Conservation (phyloP, 495 filamentous ascomycete species). For the Pyrenula massariospora region DNA sequence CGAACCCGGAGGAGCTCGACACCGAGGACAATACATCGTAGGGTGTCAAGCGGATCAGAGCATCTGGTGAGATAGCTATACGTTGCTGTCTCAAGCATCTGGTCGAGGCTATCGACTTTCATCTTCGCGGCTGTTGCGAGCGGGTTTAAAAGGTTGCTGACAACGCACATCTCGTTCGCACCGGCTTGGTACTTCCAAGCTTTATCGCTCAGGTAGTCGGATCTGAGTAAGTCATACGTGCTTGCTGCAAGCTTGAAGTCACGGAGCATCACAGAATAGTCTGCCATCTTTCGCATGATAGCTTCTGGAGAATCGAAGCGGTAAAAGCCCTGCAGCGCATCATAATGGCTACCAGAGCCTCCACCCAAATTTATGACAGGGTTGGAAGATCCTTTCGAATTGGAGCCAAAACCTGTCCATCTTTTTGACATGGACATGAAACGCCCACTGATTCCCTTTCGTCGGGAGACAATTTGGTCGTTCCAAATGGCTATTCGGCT, state of each 20-base stretch:
- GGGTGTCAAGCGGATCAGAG: slow-evolving; percentile 56
- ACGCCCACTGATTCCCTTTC: slow-evolving; percentile 75
- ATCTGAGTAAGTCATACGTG: slow-evolving; percentile 77
- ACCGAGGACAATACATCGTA: slow-evolving; percentile 64
- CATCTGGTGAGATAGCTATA: slow-evolving; percentile 90
- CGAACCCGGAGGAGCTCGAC: slow-evolving; percentile 72
- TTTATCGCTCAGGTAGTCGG: slow-evolving; percentile 88
- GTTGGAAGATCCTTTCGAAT: slow-evolving; percentile 21
- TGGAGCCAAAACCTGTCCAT: slow-evolving; percentile 67
- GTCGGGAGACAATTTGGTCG: slow-evolving; percentile 85
- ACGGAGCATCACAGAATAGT: slow-evolving; percentile 91
- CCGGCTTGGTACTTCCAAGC: slow-evolving; percentile 93
- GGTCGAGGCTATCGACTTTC: slow-evolving; percentile 67
- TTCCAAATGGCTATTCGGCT: slow-evolving; percentile 85
- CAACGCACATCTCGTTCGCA: slow-evolving; percentile 82
- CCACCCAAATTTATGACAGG: slow-evolving; percentile 5
- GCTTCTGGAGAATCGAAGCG: slow-evolving; percentile 75
- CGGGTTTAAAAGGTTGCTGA: slow-evolving; percentile 66
- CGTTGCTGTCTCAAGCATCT: slow-evolving; percentile 73
- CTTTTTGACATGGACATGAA: slow-evolving; percentile 87
- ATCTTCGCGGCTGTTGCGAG: slow-evolving; percentile 57
- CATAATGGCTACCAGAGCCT: slow-evolving; percentile 57
- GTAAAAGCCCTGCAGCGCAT: slow-evolving; percentile 66
- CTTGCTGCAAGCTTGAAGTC: slow-evolving; percentile 89
- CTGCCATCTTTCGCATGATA: slow-evolving; percentile 81